Evolutionary conservation across 2,329 filamentous ascomycete genomes (phyloP).

Genomic region (Fusarium armeniacum): DNA sequence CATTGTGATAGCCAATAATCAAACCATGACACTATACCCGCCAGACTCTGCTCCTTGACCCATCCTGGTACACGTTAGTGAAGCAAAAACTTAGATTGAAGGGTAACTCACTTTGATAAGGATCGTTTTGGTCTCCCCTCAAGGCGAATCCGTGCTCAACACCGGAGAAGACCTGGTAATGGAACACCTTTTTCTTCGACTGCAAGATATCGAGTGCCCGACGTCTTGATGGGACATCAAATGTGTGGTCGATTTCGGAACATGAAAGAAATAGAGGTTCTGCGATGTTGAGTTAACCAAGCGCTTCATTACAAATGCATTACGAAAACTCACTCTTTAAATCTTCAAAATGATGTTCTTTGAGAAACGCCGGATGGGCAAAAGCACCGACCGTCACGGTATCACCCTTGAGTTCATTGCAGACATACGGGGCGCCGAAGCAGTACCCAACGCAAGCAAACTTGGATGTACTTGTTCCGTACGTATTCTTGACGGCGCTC

Average conservation of each 20-base stretch:
- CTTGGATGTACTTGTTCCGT: slow-evolving; percentile 1
- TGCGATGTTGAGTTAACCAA: background rate
- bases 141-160: slow-evolving; percentile 17
- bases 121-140: slow-evolving; percentile 2
- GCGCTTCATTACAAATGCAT: accelerated
- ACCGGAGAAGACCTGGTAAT: slow-evolving; percentile 14
- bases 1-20: slow-evolving; percentile 16
- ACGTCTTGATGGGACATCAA: slow-evolving; percentile 14
- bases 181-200: slow-evolving; percentile 2
- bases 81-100: too few relatives aligned
- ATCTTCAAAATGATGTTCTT: slow-evolving; percentile 11
- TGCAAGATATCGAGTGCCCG: slow-evolving; percentile 14
- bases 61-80: background rate
- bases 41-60: slow-evolving; percentile 15
- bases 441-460: slow-evolving; percentile 18
- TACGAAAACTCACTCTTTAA: background rate
- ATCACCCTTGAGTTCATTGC: slow-evolving; percentile 7
- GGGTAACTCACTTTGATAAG: slow-evolving; percentile 6
- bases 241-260: slow-evolving; percentile 17
- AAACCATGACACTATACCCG: slow-evolving; percentile 15
- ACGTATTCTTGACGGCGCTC: background rate
- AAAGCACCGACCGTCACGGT: slow-evolving; percentile 10
- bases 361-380: slow-evolving; percentile 15
- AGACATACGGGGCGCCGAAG: slow-evolving; percentile 16
- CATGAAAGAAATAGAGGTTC: slow-evolving; percentile 15